These are phyloP conservation scores for Thoreauomyces humboldtii DNA, from an alignment of 192 early-diverging fungal species.

Conservation along the genomic window DNA sequence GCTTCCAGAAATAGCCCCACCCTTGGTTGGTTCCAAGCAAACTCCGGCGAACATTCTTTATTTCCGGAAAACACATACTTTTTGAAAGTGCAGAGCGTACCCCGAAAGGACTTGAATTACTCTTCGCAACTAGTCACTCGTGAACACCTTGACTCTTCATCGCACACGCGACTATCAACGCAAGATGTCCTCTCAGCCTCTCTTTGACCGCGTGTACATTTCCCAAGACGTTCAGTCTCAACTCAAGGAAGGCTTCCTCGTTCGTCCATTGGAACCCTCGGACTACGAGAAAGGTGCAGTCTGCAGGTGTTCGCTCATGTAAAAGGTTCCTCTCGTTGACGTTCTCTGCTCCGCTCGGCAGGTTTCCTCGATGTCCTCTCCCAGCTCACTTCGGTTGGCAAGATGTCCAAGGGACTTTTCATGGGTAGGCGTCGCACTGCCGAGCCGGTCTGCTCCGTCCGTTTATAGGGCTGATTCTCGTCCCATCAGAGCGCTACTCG, in stretches of 20 bases:
- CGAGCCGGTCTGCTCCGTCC: neutral
- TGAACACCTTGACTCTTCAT: no score
- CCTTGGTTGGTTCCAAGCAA: no score
- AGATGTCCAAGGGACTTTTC: constrained; percentile 66
- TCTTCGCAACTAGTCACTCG: no score
- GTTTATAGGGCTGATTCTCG: no score
- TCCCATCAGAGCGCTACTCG: constrained; percentile 70
- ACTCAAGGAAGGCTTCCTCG: constrained; percentile 64
- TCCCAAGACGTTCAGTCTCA: constrained; percentile 57
- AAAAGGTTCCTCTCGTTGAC: neutral
- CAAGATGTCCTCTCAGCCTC: constrained; percentile 7
- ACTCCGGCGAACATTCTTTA: no score
- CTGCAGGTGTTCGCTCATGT: constrained; percentile 48
- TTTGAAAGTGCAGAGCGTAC: no score
- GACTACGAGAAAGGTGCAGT: constrained; percentile 78
- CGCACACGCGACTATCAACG: neutral
- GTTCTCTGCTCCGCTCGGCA: constrained; percentile 2
- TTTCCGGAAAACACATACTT: no score
- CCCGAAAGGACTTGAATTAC: no score
- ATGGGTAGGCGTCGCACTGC: constrained; percentile 54
- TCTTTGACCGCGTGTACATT: constrained; percentile 70
- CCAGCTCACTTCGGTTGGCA: constrained; percentile 77
- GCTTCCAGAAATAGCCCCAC: no score
- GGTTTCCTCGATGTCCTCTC: constrained; percentile 56
- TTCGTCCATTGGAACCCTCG: constrained; percentile 71